Percentiles rank a stretch among this genome's conserved stretches.
These are phyloP conservation scores for Talaromyces ruber DNA, from an alignment of 495 filamentous ascomycete species.

Conservation along the genomic window DNA sequence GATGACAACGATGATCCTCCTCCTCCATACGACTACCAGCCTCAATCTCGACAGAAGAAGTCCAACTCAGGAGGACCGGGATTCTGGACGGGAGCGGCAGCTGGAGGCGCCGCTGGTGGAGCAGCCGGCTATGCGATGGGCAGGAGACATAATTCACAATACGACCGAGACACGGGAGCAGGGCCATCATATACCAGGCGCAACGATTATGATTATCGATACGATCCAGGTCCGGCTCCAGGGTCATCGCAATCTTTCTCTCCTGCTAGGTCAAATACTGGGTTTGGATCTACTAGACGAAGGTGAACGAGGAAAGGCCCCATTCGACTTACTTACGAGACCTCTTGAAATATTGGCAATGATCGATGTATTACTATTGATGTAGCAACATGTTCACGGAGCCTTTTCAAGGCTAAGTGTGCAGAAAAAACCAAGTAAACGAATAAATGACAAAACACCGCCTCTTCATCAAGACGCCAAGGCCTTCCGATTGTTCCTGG, in stretches of 20 bases:
- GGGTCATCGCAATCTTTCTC: conserved; percentile 21
- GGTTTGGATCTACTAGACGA: conserved; percentile 81
- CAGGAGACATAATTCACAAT: conserved; percentile 16
- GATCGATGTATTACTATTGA: neutral
- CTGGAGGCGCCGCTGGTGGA: conserved; percentile 66
- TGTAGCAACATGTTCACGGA: neutral
- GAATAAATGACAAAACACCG: neutral
- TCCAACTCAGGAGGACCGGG: conserved; percentile 61
- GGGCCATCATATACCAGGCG: conserved; percentile 1
- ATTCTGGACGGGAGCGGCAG: conserved; percentile 74
- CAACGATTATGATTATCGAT: neutral
- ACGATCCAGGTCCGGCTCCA: neutral
- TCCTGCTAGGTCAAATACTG: conserved; percentile 62
- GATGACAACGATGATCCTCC: conserved; percentile 47
- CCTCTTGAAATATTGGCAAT: neutral
- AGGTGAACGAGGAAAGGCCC: conserved; percentile 36
- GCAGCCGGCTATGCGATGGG: conserved; percentile 47
- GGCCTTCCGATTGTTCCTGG: neutral
- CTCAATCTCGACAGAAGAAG: conserved; percentile 32
- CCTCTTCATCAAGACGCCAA: neutral
- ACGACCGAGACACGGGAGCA: conserved; percentile 1
- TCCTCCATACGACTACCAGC: conserved; percentile 49
- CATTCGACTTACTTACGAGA: neutral
- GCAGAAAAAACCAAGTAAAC: neutral
- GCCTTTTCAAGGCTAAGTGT: neutral